phyloP scores from a whole-genome alignment of 202 grass and related monocot species.

The Setaria viridis region DNA sequence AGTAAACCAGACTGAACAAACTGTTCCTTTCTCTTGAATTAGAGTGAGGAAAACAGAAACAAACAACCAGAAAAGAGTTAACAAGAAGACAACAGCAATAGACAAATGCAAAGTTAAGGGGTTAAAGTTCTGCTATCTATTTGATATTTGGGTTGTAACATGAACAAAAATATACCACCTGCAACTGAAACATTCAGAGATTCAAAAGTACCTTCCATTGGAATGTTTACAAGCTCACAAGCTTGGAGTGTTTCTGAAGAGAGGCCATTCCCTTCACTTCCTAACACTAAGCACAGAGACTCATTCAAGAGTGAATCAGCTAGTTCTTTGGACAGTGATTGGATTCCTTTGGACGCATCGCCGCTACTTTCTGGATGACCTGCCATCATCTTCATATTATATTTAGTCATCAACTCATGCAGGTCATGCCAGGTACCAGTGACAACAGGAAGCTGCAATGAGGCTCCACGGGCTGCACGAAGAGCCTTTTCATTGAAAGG shows the following conservation, averaged over 20 bases:
- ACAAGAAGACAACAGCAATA: not conserved
- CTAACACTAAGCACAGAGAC: slow-evolving; percentile 86
- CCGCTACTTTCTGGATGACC: slow-evolving; percentile 69
- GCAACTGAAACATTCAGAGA: slow-evolving; percentile 99
- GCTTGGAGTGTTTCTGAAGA: slow-evolving; percentile 59
- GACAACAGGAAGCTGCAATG: slow-evolving; percentile 82
- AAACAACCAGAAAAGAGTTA: not conserved
- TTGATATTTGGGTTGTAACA: slow-evolving; percentile 67
- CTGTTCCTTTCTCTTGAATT: slow-evolving; percentile 12
- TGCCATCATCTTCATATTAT: slow-evolving; percentile 73
- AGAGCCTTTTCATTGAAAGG: slow-evolving; percentile 98
- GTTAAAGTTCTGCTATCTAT: slow-evolving; percentile 43
- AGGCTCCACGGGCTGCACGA: slow-evolving; percentile 84
- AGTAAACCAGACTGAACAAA: slow-evolving; percentile 2
- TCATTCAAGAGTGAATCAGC: slow-evolving; percentile 65
- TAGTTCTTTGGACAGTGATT: slow-evolving; percentile 57
- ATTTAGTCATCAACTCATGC: slow-evolving; percentile 42
- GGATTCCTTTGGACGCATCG: slow-evolving; percentile 46
- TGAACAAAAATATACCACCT: slow-evolving; percentile 93
- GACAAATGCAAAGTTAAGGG: slow-evolving; percentile 26
- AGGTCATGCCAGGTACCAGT: slow-evolving; percentile 70
- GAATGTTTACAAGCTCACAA: slow-evolving; percentile 87
- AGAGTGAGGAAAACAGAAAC: slow-evolving; percentile 14
- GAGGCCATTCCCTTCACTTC: slow-evolving; percentile 90
- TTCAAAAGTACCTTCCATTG: slow-evolving; percentile 92